Percentiles rank a stretch among this genome's conserved stretches.
Conservation (phyloP, 2,329 filamentous ascomycete genomes). For the Verticillium tricorpus region DNA sequence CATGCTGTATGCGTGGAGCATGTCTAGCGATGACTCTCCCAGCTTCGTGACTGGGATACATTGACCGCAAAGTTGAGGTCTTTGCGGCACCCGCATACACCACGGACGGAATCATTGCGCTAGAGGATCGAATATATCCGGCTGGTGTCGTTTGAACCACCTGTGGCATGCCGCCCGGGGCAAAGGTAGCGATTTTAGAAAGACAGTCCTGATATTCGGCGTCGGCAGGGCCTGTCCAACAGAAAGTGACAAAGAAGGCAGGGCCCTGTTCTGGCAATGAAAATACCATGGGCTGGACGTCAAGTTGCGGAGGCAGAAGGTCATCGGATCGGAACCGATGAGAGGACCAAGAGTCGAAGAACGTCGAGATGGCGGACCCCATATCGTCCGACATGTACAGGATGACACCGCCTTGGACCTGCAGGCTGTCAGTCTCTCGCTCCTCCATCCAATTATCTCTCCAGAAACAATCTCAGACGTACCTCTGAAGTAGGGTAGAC, state of each 20-base stretch:
- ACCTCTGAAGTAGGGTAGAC: conserved; percentile 28
- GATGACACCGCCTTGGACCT: conserved; percentile 15
- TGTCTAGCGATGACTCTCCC: conserved; percentile 20
- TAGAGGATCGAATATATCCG: conserved; percentile 13
- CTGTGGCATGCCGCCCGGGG: conserved; percentile 20
- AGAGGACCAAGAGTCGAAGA: conserved; percentile 8
- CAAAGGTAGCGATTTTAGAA: conserved; percentile 20
- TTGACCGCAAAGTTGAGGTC: conserved; percentile 13
- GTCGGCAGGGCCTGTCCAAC: conserved; percentile 27
- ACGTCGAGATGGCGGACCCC: conserved; percentile 13
- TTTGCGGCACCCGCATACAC: conserved; percentile 15
- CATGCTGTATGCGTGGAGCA: conserved; percentile 15
- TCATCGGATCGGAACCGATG: conserved; percentile 15
- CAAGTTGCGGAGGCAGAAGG: conserved; percentile 14
- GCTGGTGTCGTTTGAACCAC: conserved; percentile 17
- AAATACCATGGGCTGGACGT: conserved; percentile 21
- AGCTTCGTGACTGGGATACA: conserved; percentile 19
- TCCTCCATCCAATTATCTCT: background rate
- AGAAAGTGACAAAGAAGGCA: conserved; percentile 18
- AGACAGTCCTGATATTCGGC: conserved; percentile 22
- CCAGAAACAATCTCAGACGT: conserved; percentile 3
- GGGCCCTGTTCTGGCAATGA: conserved; percentile 24
- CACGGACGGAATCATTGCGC: conserved; percentile 17
- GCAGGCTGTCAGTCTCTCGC: conserved; percentile 19
- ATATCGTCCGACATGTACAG: conserved; percentile 27